Evolutionary conservation across 192 early-diverging fungal species (phyloP), one percentile per base, ranked within the genome.

Genomic region (Coemansia sp.): DNA sequence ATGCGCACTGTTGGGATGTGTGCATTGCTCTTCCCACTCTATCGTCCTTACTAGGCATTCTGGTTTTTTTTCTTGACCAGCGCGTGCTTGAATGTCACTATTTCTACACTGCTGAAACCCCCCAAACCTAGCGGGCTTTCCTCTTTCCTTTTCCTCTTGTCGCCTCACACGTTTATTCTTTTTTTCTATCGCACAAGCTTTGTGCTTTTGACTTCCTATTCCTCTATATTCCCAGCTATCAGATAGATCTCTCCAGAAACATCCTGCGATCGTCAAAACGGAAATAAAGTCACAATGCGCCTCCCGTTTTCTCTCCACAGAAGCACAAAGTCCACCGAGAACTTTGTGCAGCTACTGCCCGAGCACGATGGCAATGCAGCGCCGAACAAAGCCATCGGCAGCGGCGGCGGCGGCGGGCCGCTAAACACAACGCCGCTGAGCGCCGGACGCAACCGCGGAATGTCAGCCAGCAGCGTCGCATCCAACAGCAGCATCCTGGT

Each of bases 301-400:
- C 61, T 79, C 26, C 76, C 76, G 53, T 80, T 80, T 40, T 62
- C 66, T 16, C 59, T 65, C 30, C 63, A 74, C 46, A 57, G 43
- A 21, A 48, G 59, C 20, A 67, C 67, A 66, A 71, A 72, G 63
- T 75, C 78, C 46, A 69, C 23, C 53, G 72, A 75, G 45, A 64
- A 66, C 66, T 80, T 80, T 71, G 69, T 68, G 7, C 67, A 68
- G 64, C 71, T 79, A 33, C 8, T 67, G 4, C 12, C 48, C 48
- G 8, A 9, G 6, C 46, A 25, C 21, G 46, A 49, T 4, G 20
- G 23, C 4, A 13, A 4, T 9, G 21, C 21, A n/a, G 21, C 9
- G 21, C 46, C 13, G 21, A 12, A 21, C 21, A 49, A 25, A 5
- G 46, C 4, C 21, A 21, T 49, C 46, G 16, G 6, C 42, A 66